A percentile compares a stretch with the other conserved stretches of the same genome.
These are phyloP conservation scores for Ploettnerulaceae sp. DNA, from an alignment of 2,329 filamentous ascomycete species.

Conservation along the genomic window DNA sequence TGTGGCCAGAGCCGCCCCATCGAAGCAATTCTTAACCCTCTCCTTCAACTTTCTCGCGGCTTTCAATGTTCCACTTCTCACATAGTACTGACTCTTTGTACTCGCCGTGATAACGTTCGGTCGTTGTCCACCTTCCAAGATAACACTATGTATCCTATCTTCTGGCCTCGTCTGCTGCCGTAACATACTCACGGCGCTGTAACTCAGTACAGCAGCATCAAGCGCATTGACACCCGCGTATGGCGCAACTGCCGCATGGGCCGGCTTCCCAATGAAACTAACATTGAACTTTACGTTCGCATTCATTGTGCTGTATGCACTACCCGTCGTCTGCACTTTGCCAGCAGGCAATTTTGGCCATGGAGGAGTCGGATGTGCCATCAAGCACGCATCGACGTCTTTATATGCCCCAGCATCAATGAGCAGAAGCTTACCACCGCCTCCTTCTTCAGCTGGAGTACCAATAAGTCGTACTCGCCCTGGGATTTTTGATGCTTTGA, in stretches of 20 bases:
- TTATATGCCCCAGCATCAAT: conserved; percentile 40
- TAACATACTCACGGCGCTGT: neutral
- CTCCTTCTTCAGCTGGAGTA: conserved; percentile 22
- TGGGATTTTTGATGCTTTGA: conserved; percentile 17
- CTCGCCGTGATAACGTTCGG: conserved; percentile 2
- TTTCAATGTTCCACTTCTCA: neutral
- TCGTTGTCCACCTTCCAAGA: neutral
- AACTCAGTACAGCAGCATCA: conserved; percentile 27
- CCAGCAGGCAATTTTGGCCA: neutral
- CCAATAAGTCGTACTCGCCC: conserved; percentile 30
- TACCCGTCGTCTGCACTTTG: no score
- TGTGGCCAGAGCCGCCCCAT: neutral
- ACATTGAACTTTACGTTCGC: conserved; percentile 3
- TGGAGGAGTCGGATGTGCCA: conserved; percentile 33
- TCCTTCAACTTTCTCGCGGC: neutral
- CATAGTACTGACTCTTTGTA: neutral
- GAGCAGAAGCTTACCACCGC: conserved; percentile 38
- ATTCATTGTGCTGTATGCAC: neutral
- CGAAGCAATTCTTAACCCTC: neutral
- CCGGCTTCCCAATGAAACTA: conserved; percentile 24
- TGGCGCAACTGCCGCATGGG: conserved; percentile 35
- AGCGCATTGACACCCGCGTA: conserved; percentile 37
- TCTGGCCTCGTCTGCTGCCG: conserved; percentile 1
- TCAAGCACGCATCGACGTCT: conserved; percentile 36
- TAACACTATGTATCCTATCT: conserved; percentile 3